Conservation (phyloP, 1,284 basidiomycete genomes). For the Cutaneotrichosporon daszewskae region DNA sequence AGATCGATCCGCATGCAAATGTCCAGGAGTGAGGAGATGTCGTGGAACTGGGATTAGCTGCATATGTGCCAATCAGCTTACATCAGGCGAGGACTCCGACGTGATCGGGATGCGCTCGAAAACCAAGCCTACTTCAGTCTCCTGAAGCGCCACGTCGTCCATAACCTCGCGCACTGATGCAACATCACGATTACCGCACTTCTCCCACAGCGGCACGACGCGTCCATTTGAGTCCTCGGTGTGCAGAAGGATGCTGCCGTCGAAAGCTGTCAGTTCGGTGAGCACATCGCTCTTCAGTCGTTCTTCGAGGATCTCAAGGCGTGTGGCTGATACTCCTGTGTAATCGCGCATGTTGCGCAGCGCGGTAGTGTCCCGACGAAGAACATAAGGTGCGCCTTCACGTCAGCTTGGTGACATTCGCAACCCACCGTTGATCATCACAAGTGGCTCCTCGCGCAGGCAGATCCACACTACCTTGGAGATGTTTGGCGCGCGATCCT, state of each 20-base stretch:
- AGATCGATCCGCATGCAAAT: conserved; percentile 71
- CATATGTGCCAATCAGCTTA: conserved; percentile 16
- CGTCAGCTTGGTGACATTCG: background rate
- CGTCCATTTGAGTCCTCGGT: conserved; percentile 82
- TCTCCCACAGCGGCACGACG: conserved; percentile 94
- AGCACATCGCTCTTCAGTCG: conserved; percentile 85
- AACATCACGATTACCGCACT: conserved; percentile 69
- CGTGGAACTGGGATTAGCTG: conserved; percentile 47
- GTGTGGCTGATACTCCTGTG: conserved; percentile 80
- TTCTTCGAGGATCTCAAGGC: conserved; percentile 85
- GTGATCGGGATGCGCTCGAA: conserved; percentile 90
- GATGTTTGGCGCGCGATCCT: conserved; percentile 57
- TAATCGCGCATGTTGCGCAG: conserved; percentile 84
- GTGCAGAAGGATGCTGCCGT: conserved; percentile 78
- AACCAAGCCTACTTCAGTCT: conserved; percentile 57
- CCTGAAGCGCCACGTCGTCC: conserved; percentile 54
- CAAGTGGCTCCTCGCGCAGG: conserved; percentile 85
- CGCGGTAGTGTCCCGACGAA: conserved; percentile 68
- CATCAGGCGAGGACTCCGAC: conserved; percentile 52
- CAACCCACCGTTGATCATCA: conserved; percentile 62
- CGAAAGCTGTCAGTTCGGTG: conserved; percentile 72
- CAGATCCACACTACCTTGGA: conserved; percentile 83
- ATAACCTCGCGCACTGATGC: conserved; percentile 86
- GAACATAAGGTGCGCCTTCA: conserved; percentile 43
- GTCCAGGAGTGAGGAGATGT: conserved; percentile 66